These are phyloP conservation scores for Moricandia moricandioides DNA, from an alignment of 345 rosid genomes.

Conservation along the genomic window DNA sequence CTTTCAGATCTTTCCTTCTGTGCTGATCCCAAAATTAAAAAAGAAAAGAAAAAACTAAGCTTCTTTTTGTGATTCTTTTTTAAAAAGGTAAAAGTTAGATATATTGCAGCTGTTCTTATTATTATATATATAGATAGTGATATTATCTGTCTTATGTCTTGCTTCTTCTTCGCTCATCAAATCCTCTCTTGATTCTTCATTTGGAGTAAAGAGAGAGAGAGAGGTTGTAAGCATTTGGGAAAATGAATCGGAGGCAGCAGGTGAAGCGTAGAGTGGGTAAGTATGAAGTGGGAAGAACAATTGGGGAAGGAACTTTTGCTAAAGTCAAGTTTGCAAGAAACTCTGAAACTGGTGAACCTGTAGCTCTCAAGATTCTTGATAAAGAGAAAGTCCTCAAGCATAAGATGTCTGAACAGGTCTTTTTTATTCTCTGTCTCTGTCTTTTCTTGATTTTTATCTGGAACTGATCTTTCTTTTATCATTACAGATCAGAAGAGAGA, in stretches of 20 bases:
- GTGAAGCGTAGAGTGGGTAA: slow-evolving; percentile 82
- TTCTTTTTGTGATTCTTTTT: background rate
- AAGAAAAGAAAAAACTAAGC: slow-evolving; percentile 7
- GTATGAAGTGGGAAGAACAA: slow-evolving; percentile 93
- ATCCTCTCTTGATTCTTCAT: background rate
- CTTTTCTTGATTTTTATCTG: background rate
- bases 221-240: background rate
- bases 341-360: slow-evolving; percentile 76
- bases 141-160: background rate
- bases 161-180: background rate
- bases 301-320: slow-evolving; percentile 97
- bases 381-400: slow-evolving; percentile 94
- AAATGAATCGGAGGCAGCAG: slow-evolving; percentile 40
- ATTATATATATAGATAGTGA: background rate
- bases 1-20: slow-evolving; percentile 14
- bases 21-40: background rate
- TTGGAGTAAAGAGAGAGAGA: background rate
- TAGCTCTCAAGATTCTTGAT: slow-evolving; percentile 94
- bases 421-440: background rate
- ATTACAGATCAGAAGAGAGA: slow-evolving; percentile 78
- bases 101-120: background rate
- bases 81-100: background rate
- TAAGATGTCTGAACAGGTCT: slow-evolving; percentile 97
- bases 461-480: slow-evolving; percentile 2
- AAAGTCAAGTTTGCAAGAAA: slow-evolving; percentile 95